These are phyloP conservation scores for Rossbeevera mucosa DNA, from an alignment of 768 basidiomycete genomes.

Conservation along the genomic window DNA sequence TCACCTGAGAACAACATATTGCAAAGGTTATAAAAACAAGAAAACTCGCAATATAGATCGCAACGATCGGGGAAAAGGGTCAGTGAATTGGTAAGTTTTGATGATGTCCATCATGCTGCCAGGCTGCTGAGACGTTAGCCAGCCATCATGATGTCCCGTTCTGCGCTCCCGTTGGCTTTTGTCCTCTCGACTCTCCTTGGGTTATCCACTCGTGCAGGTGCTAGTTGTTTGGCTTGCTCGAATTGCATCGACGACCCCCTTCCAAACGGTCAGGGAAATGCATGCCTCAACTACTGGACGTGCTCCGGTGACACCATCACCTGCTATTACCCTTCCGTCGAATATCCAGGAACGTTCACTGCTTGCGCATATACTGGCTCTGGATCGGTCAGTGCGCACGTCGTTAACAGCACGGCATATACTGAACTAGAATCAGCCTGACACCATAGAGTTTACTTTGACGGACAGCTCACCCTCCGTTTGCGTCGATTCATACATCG, in stretches of 20 bases:
- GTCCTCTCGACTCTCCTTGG: background rate
- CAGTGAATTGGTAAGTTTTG: background rate
- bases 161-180: background rate
- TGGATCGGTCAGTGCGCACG: background rate
- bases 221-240: conserved; percentile 1
- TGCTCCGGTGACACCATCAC: conserved; percentile 6
- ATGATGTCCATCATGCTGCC: background rate
- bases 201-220: background rate
- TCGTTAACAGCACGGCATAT: background rate
- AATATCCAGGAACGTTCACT: conserved; percentile 10
- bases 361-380: conserved; percentile 2
- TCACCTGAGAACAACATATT: too few species aligned
- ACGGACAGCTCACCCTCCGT: conserved; percentile 4
- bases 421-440: background rate
- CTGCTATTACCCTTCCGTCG: conserved; percentile 11
- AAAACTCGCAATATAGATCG: background rate
- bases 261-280: conserved; percentile 1
- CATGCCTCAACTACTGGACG: conserved; percentile 9
- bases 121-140: background rate
- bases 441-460: background rate
- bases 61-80: background rate
- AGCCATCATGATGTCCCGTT: background rate
- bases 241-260: conserved; percentile 6
- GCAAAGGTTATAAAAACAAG: background rate
- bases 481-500: conserved; percentile 1